Evolutionary conservation across 2,329 filamentous ascomycete species (phyloP).

Genomic region (Botrytis cinerea): DNA sequence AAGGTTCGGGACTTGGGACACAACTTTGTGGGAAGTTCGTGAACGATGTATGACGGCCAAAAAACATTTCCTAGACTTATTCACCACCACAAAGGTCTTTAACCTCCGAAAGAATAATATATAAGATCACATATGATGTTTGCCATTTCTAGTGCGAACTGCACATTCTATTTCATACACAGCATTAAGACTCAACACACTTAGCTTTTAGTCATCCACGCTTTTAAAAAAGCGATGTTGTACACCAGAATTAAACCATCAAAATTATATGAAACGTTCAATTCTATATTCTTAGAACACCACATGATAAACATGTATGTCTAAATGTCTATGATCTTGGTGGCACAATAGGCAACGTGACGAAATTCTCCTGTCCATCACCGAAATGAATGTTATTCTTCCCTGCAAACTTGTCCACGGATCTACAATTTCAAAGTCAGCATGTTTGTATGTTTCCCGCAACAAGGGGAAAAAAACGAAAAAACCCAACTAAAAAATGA

Average conservation of each 20-base stretch:
- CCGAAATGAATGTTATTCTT: neutral
- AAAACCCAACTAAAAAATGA: neutral
- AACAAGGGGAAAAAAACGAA: neutral
- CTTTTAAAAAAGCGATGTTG: neutral
- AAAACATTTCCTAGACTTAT: neutral
- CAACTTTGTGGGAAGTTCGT: neutral
- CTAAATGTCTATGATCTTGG: neutral
- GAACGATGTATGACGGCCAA: neutral
- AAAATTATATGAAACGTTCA: neutral
- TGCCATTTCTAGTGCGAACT: neutral
- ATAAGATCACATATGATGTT: neutral
- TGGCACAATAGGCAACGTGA: neutral
- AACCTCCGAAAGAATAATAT: neutral
- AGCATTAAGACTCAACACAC: neutral
- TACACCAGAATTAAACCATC: neutral
- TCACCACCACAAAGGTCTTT: rapidly evolving
- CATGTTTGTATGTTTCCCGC: neutral
- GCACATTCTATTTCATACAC: neutral
- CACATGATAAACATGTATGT: neutral
- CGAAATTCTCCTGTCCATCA: neutral
- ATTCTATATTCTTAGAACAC: neutral
- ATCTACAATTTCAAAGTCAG: neutral
- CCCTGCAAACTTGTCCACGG: neutral
- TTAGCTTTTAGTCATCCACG: neutral
- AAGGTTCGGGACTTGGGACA: neutral